Conservation (phyloP, 331 rosid genomes). For the Quercus lobata region DNA sequence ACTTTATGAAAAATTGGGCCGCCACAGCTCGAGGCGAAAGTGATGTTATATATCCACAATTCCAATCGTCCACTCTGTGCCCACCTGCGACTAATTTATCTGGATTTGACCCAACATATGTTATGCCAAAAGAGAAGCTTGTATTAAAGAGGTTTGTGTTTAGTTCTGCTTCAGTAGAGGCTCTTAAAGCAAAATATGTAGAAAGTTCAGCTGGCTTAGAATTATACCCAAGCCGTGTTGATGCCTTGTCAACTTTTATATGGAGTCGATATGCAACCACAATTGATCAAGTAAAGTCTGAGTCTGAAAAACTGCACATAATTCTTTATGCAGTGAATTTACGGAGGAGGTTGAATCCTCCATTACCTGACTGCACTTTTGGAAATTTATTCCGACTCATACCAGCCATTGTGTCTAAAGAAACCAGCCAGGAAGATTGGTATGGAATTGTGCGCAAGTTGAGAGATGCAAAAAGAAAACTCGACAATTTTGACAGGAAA, state of each 20-base stretch:
- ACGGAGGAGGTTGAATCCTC: slow-evolving; percentile 24
- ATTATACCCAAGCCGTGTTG: background rate
- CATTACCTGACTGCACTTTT: background rate
- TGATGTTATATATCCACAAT: background rate
- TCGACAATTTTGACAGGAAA: background rate
- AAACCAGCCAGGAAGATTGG: background rate
- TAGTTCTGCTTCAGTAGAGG: background rate
- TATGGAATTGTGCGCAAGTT: background rate
- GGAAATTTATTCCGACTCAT: slow-evolving; percentile 12
- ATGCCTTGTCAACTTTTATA: too few species aligned
- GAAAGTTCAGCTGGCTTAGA: background rate
- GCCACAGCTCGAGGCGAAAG: background rate
- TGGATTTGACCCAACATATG: background rate
- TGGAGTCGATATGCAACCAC: too few species aligned
- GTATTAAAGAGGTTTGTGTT: slow-evolving; percentile 1
- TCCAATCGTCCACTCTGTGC: background rate
- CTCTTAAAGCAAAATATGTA: slow-evolving; percentile 3
- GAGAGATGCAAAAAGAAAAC: slow-evolving; percentile 6
- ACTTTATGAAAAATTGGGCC: too few species aligned
- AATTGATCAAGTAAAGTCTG: too few species aligned
- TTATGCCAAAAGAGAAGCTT: slow-evolving; percentile 1
- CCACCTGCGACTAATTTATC: background rate
- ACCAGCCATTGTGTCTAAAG: background rate
- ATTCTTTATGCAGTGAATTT: background rate
- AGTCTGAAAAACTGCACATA: too few species aligned